These are phyloP conservation scores for Thalassiosira mediterranea DNA, from an alignment of 352 stramenopile genomes.

Conservation along the genomic window DNA sequence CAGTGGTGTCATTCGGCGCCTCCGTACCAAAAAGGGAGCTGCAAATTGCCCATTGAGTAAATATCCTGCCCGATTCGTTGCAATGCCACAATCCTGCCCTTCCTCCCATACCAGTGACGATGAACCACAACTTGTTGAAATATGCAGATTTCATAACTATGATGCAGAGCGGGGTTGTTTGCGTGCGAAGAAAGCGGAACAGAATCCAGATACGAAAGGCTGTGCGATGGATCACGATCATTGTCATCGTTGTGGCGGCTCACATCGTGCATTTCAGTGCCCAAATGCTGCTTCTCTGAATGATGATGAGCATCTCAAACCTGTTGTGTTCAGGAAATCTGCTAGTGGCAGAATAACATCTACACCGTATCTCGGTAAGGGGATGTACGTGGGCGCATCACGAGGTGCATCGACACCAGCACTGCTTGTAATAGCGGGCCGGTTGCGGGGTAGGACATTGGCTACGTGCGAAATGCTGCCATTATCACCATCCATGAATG, in stretches of 20 bases:
- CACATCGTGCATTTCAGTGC: constrained; percentile 38
- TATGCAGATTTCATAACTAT: constrained; percentile 52
- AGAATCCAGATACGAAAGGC: constrained; percentile 9
- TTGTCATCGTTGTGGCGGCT: constrained; percentile 35
- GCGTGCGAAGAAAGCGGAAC: constrained; percentile 22
- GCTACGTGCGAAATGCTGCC: constrained; percentile 39
- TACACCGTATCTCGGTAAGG: not conserved
- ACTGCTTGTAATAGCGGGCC: constrained; percentile 33
- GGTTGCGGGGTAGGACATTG: constrained; percentile 30
- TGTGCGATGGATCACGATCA: constrained; percentile 41
- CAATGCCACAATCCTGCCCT: too few relatives aligned
- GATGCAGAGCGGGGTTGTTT: constrained; percentile 43
- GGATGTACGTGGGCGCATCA: not conserved
- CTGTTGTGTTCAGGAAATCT: constrained; percentile 22
- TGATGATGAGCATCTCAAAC: not conserved
- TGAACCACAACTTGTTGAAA: too few relatives aligned
- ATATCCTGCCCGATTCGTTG: constrained; percentile 34
- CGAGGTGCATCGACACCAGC: constrained; percentile 4
- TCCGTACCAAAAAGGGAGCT: constrained; percentile 21
- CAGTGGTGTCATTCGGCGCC: constrained; percentile 28
- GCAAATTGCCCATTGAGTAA: constrained; percentile 27
- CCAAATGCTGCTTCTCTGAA: not conserved
- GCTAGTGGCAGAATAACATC: not conserved
- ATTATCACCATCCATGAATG: constrained; percentile 3
- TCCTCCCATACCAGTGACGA: too few relatives aligned